Conservation (phyloP, 2,329 filamentous ascomycete genomes). For the Colletotrichum cordylinicola region DNA sequence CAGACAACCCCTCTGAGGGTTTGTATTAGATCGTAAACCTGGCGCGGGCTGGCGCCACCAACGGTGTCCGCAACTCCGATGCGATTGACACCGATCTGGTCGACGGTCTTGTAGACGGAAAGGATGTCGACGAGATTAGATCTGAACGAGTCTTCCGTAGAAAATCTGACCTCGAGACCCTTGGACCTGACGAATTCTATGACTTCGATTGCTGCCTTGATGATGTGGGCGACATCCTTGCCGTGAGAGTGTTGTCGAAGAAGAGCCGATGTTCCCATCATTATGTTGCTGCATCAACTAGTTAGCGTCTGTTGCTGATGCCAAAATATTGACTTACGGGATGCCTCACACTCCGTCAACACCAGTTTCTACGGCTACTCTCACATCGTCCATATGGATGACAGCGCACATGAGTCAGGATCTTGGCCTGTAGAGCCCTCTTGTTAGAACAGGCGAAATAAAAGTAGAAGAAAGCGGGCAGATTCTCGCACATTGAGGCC, state of each 20-base stretch:
- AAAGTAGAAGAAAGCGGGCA: not conserved
- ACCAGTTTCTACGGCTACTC: slow-evolving; percentile 80
- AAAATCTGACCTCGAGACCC: slow-evolving; percentile 52
- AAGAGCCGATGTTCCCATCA: slow-evolving; percentile 84
- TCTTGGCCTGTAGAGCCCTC: not conserved
- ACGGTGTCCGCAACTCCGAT: slow-evolving; percentile 95
- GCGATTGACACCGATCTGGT: slow-evolving; percentile 82
- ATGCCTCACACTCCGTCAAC: slow-evolving; percentile 68
- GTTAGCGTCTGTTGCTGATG: not conserved
- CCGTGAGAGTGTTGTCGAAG: slow-evolving; percentile 86
- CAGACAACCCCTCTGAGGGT: slow-evolving; percentile 68
- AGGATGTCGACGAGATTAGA: slow-evolving; percentile 84
- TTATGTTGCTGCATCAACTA: slow-evolving; percentile 60
- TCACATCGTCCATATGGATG: slow-evolving; percentile 63
- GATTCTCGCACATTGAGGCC: slow-evolving; percentile 57
- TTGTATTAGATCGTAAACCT: slow-evolving; percentile 87
- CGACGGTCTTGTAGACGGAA: slow-evolving; percentile 82
- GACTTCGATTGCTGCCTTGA: slow-evolving; percentile 74
- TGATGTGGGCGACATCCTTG: slow-evolving; percentile 86
- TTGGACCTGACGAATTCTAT: slow-evolving; percentile 84
- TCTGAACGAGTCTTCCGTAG: slow-evolving; percentile 84
- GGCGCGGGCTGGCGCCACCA: slow-evolving; percentile 80
- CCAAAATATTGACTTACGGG: fast-evolving
- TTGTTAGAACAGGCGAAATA: not conserved
- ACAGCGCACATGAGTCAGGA: slow-evolving; percentile 66